Evolutionary conservation across 106 monocot species (phyloP).

Genomic region (Apostasia shenzhenica): DNA sequence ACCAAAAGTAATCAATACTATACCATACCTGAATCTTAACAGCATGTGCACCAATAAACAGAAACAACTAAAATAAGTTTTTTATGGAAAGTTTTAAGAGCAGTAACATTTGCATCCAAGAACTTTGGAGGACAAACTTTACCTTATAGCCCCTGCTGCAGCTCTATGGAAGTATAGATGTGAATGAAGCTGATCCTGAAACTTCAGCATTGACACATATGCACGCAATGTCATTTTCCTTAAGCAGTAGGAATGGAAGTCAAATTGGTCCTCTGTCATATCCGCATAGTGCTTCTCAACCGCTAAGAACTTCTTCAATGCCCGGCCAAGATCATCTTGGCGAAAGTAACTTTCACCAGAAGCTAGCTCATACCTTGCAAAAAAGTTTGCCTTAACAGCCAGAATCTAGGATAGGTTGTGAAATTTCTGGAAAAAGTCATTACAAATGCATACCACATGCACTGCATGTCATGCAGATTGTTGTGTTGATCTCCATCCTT

Average conservation of each 20-base stretch:
- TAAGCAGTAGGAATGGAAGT: conserved; percentile 96
- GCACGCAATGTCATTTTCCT: conserved; percentile 98
- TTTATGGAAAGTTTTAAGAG: too few relatives aligned
- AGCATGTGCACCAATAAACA: too few relatives aligned
- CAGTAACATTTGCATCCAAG: too few relatives aligned
- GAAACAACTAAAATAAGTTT: too few relatives aligned
- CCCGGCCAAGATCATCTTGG: conserved; percentile 83
- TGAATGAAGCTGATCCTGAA: conserved; percentile 88
- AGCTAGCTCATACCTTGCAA: conserved; percentile 85
- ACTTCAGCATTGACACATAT: conserved; percentile 91
- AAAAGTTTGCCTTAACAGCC: background rate
- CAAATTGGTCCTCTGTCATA: conserved; percentile 98
- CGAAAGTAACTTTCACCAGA: conserved; percentile 95
- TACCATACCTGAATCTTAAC: too few relatives aligned
- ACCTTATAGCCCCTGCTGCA: conserved; percentile 95
- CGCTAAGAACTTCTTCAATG: conserved; percentile 89
- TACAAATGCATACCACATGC: conserved; percentile 75
- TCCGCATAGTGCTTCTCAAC: conserved; percentile 97
- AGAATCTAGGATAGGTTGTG: background rate
- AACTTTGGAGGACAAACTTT: background rate
- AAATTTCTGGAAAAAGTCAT: background rate
- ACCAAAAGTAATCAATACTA: too few relatives aligned
- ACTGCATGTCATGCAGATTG: conserved; percentile 99
- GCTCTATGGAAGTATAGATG: conserved; percentile 93
- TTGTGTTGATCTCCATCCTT: conserved; percentile 99